These are phyloP conservation scores for Thraustochytrium sp. DNA, from an alignment of 352 stramenopile genomes.

Conservation along the genomic window DNA sequence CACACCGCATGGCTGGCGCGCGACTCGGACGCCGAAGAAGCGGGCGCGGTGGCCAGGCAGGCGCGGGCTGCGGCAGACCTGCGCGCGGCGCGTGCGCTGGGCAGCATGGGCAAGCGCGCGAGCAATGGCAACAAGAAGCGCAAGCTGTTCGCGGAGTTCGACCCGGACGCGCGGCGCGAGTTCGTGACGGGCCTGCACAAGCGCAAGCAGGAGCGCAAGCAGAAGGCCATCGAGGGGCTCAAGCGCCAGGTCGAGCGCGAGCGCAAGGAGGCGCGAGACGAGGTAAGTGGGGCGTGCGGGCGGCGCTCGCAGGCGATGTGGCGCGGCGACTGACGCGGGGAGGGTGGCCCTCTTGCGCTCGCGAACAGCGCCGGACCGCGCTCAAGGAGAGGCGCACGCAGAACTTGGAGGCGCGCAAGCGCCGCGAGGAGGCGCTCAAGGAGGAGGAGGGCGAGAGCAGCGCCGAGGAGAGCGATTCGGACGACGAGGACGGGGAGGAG, in stretches of 20 bases:
- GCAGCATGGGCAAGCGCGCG: no score
- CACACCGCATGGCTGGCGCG: no score
- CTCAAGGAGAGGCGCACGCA: not conserved
- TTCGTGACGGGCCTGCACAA: conserved; percentile 17
- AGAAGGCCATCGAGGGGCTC: not conserved
- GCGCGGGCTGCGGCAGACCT: no score
- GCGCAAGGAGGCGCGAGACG: conserved; percentile 20
- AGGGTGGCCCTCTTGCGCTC: not conserved
- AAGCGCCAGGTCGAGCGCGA: conserved; percentile 12
- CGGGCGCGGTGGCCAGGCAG: no score
- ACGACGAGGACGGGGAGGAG: conserved; percentile 1
- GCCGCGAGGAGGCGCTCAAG: not conserved
- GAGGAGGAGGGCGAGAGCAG: not conserved
- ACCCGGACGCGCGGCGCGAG: not conserved
- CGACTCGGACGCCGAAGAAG: no score
- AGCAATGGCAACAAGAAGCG: not conserved
- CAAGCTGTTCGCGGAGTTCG: conserved; percentile 34
- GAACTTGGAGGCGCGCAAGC: not conserved
- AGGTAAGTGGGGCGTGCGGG: not conserved
- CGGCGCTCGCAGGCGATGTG: not conserved
- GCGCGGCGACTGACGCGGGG: not conserved
- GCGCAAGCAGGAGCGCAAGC: conserved; percentile 15
- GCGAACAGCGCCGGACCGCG: not conserved
- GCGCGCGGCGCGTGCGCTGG: no score
- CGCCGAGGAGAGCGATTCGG: not conserved